phyloP scores from a whole-genome alignment of 257 asterid species.

The Solanum tacnaense region DNA sequence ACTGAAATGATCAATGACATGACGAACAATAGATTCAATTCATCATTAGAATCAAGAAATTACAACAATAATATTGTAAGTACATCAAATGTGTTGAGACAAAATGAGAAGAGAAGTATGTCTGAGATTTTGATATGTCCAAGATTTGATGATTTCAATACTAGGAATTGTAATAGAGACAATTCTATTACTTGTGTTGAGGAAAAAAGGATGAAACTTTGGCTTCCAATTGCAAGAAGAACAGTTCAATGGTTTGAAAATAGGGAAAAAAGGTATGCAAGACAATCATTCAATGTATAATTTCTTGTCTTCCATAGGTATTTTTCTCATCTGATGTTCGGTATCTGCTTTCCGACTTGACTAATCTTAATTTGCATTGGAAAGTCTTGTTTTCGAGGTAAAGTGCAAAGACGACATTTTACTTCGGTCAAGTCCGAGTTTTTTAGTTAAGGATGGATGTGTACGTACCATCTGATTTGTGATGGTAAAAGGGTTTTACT shows the following conservation, averaged over 20 bases:
- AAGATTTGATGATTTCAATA: conserved; percentile 21
- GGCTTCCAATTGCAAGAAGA: conserved; percentile 84
- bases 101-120: conserved; percentile 44
- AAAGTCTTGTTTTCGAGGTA: neutral
- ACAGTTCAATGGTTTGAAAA: conserved; percentile 71
- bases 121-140: conserved; percentile 62
- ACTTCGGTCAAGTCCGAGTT: accelerated
- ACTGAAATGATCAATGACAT: conserved; percentile 36
- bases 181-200: neutral
- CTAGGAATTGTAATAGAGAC: neutral
- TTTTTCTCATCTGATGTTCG: neutral
- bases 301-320: neutral
- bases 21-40: conserved; percentile 30
- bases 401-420: neutral
- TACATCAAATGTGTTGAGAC: conserved; percentile 5
- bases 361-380: neutral
- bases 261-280: conserved; percentile 36
- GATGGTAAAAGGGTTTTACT: neutral
- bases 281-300: conserved; percentile 9
- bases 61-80: neutral
- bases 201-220: conserved; percentile 40
- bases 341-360: neutral
- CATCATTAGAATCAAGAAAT: conserved; percentile 5
- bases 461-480: neutral
- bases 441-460: neutral